These are phyloP conservation scores for Lentinula sp. DNA, from an alignment of 768 basidiomycete species.

Conservation along the genomic window DNA sequence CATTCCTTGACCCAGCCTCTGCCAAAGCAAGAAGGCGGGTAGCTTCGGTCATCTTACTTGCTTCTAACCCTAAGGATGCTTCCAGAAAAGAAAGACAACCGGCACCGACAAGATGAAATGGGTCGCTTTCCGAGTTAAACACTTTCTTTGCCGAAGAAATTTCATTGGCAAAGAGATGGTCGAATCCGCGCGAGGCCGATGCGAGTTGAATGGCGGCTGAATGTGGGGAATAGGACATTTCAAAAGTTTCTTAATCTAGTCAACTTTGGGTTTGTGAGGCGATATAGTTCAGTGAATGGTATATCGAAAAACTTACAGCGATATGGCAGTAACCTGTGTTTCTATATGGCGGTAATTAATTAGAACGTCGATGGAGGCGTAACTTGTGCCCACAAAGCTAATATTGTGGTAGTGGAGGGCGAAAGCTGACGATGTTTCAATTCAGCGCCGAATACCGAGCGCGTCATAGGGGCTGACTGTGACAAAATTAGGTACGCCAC, in stretches of 20 bases:
- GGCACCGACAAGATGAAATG: constrained; percentile 68
- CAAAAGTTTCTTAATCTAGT: background rate
- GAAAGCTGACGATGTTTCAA: background rate
- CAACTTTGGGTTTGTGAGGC: background rate
- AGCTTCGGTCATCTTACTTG: constrained; percentile 60
- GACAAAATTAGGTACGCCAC: background rate
- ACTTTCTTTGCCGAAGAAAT: constrained; percentile 44
- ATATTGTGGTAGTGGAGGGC: background rate
- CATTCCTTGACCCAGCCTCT: constrained; percentile 55
- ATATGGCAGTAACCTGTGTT: too few relatives aligned
- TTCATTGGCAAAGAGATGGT: constrained; percentile 64
- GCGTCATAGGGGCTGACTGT: background rate
- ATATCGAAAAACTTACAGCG: too few relatives aligned
- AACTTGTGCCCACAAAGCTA: too few relatives aligned
- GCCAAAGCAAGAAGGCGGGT: constrained; percentile 46
- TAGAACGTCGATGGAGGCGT: too few relatives aligned
- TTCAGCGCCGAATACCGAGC: background rate
- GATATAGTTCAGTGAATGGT: too few relatives aligned
- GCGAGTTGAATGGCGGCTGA: constrained; percentile 15
- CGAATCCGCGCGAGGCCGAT: constrained; percentile 50
- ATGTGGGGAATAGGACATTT: constrained; percentile 1
- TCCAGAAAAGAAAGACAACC: constrained; percentile 72
- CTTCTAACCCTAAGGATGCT: constrained; percentile 81
- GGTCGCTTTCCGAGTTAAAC: constrained; percentile 39
- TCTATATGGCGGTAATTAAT: too few relatives aligned